phyloP scores from a whole-genome alignment of 2,329 filamentous ascomycete species.

The Cladosporium austrohemisphaericum region DNA sequence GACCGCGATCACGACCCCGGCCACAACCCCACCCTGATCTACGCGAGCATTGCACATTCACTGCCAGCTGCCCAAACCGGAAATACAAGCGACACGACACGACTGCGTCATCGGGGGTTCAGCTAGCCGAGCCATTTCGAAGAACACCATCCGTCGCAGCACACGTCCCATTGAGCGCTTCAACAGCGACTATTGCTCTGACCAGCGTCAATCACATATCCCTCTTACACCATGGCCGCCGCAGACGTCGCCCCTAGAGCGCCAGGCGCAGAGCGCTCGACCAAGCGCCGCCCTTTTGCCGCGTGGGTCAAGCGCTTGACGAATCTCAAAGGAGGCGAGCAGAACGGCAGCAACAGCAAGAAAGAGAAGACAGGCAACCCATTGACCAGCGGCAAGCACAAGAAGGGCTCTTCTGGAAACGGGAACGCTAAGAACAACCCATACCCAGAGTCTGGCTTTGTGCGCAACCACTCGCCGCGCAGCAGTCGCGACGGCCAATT shows the following conservation, averaged over 20 bases:
- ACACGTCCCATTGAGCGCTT: too few species aligned
- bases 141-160: too few species aligned
- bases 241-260: constrained; percentile 42
- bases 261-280: constrained; percentile 60
- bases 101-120: constrained; percentile 7
- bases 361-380: constrained; percentile 37
- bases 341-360: constrained; percentile 29
- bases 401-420: constrained; percentile 17
- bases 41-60: not conserved
- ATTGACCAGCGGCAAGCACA: constrained; percentile 25
- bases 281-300: constrained; percentile 79
- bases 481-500: constrained; percentile 43
- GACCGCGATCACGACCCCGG: too few species aligned
- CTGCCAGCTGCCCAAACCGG: not conserved
- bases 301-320: constrained; percentile 93
- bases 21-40: not conserved
- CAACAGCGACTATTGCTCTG: too few species aligned
- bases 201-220: not conserved
- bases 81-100: constrained; percentile 4
- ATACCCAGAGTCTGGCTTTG: constrained; percentile 76
- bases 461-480: constrained; percentile 42
- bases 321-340: constrained; percentile 73
- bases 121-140: not conserved
- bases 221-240: constrained; percentile 37
- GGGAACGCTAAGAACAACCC: constrained; percentile 54